These are phyloP conservation scores for Kodamaea nitidulidarum DNA, from an alignment of 805 yeast species.

Conservation along the genomic window DNA sequence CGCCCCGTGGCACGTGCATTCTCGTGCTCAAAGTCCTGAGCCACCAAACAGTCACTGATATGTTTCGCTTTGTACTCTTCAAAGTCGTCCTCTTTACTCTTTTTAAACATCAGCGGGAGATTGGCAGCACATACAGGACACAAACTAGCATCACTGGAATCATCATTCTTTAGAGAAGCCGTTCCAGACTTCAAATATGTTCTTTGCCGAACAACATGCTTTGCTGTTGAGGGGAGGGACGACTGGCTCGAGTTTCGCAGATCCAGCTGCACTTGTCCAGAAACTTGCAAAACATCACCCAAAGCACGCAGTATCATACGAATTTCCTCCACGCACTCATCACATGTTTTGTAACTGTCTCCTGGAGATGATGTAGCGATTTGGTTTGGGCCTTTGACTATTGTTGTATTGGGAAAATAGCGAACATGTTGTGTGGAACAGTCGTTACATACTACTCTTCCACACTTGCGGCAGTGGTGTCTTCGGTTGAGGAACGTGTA, in stretches of 20 bases:
- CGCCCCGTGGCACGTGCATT: slow-evolving; percentile 46
- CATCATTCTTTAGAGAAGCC: slow-evolving; percentile 15
- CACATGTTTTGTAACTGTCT: slow-evolving; percentile 63
- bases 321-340: slow-evolving; percentile 59
- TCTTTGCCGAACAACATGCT: slow-evolving; percentile 5
- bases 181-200: slow-evolving; percentile 7
- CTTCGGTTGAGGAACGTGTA: slow-evolving; percentile 66
- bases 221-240: slow-evolving; percentile 4
- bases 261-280: too few relatives aligned
- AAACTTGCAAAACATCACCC: too few relatives aligned
- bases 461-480: slow-evolving; percentile 84
- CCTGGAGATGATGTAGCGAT: slow-evolving; percentile 11
- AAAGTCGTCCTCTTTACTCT: slow-evolving; percentile 19
- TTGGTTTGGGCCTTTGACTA: slow-evolving; percentile 15
- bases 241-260: slow-evolving; percentile 8
- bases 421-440: slow-evolving; percentile 55
- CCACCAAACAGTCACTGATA: slow-evolving; percentile 68
- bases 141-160: slow-evolving; percentile 28
- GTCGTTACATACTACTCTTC: slow-evolving; percentile 67
- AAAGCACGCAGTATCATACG: slow-evolving; percentile 20
- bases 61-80: slow-evolving; percentile 56
- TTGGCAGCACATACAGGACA: slow-evolving; percentile 41
- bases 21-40: slow-evolving; percentile 56
- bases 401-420: slow-evolving; percentile 18
- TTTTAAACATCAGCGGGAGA: slow-evolving; percentile 21